A percentile compares a stretch with the other conserved stretches of the same genome.
phyloP scores from a whole-genome alignment of 1,139 yeast genomes.

The Arxiozyma slooffiae region DNA sequence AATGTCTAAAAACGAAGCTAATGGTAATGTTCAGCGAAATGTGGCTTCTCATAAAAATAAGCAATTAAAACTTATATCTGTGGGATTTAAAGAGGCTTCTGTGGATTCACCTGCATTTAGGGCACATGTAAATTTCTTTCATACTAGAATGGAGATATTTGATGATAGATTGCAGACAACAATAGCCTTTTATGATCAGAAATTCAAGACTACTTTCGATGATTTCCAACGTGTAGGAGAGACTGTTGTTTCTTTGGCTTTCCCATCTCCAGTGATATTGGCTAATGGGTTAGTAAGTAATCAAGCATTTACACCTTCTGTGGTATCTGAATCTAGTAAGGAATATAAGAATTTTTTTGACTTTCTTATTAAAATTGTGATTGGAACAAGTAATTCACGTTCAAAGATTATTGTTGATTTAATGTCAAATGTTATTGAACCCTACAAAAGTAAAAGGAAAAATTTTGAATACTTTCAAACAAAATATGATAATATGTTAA shows the following conservation, averaged over 20 bases:
- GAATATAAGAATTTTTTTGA: slow-evolving; percentile 37
- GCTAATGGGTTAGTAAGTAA: slow-evolving; percentile 57
- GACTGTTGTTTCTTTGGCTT: slow-evolving; percentile 42
- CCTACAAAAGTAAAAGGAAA: slow-evolving; percentile 45
- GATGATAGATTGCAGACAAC: slow-evolving; percentile 65
- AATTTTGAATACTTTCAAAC: slow-evolving; percentile 55
- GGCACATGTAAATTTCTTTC: slow-evolving; percentile 62
- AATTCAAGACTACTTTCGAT: slow-evolving; percentile 42
- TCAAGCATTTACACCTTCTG: slow-evolving; percentile 61
- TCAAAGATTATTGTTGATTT: slow-evolving; percentile 20
- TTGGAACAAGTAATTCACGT: slow-evolving; percentile 19
- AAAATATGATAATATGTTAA: slow-evolving; percentile 56
- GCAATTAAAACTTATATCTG: slow-evolving; percentile 55
- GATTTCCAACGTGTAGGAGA: slow-evolving; percentile 47
- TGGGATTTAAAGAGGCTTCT: slow-evolving; percentile 82
- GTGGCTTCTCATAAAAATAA: slow-evolving; percentile 6
- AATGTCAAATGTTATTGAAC: slow-evolving; percentile 37
- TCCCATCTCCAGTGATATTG: slow-evolving; percentile 46
- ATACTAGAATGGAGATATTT: slow-evolving; percentile 54
- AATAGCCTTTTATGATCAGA: slow-evolving; percentile 40
- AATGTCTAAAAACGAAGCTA: background rate
- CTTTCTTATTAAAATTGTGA: slow-evolving; percentile 14
- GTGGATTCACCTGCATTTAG: slow-evolving; percentile 86
- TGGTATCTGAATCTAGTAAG: slow-evolving; percentile 48
- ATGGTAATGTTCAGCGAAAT: background rate